Evolutionary conservation across 805 yeast species (phyloP), one percentile per base, ranked within the genome.

Genomic region (Cyberlindnera veronae): DNA sequence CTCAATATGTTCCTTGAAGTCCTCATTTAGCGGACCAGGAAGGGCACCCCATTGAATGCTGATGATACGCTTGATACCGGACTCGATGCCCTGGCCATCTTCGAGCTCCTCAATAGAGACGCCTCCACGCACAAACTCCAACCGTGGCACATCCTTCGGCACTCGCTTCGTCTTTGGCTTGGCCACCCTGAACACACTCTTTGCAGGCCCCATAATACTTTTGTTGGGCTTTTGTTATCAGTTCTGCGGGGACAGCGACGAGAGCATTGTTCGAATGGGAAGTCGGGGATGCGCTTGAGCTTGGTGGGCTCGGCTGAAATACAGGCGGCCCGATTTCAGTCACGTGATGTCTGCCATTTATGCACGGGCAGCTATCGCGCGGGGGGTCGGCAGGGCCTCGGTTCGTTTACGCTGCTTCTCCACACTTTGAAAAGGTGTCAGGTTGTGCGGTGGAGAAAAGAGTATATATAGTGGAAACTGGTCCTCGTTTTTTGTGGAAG

Each of bases 41-140:
- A 53, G 36, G 0, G 39, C 5, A 6, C 40, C 44, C 56, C 57
- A 54, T 29, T 44, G 53, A 7, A 24, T 39, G 9, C 34, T 18
- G 2, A 45, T n/a, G 5, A 52, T 7, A n/a, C 37, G 14, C 1
- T 38, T 37, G 4, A 51, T 41, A 4, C 38, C 46, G 12, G 27
- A 16, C 6, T 19, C 13, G 13, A 37, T 33, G 2, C 7, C 28
- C 3, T 40, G 44, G 19, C 28, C 29, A 7, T 28, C 42, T 3
- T 31, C 20, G 4, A 17, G 14, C 12, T 31, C 27, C n/a, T 41
- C 42, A 5, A 30, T 27, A 10, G 32, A 13, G n/a, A 29, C 13
- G 15, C 32, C 33, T 2, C 21, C 7, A 7, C 35, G 21, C 22
- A 23, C 14, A 6, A 16, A 22, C n/a, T 20, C 28, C 7, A 42